These are phyloP conservation scores for Arachnopeziza araneosa DNA, from an alignment of 2,329 filamentous ascomycete species.

Conservation along the genomic window DNA sequence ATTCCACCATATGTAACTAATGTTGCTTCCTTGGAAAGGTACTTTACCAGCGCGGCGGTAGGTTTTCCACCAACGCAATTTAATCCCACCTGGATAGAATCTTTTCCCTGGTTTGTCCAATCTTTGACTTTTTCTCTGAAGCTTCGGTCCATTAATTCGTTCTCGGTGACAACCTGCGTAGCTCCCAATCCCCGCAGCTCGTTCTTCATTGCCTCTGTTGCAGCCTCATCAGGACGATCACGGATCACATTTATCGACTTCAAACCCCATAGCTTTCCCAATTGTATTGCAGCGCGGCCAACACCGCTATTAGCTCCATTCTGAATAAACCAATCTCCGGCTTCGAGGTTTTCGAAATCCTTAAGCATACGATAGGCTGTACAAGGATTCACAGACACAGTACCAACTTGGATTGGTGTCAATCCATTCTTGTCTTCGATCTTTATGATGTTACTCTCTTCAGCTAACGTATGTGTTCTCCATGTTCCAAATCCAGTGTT, in stretches of 20 bases:
- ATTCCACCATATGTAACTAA: slow-evolving; percentile 96
- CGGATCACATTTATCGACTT: slow-evolving; percentile 87
- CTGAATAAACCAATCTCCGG: slow-evolving; percentile 93
- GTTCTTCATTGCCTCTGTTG: slow-evolving; percentile 57
- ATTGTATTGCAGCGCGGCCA: slow-evolving; percentile 83
- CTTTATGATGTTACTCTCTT: slow-evolving; percentile 56
- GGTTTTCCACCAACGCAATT: slow-evolving; percentile 94
- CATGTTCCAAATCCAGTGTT: slow-evolving; percentile 83
- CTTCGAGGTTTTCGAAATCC: slow-evolving; percentile 61
- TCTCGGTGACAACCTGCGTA: slow-evolving; percentile 44
- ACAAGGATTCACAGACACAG: slow-evolving; percentile 86
- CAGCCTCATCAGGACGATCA: slow-evolving; percentile 57
- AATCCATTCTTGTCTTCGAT: slow-evolving; percentile 67
- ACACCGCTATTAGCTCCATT: slow-evolving; percentile 96
- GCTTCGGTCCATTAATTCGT: slow-evolving; percentile 39
- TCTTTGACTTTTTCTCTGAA: slow-evolving; percentile 49
- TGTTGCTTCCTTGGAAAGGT: slow-evolving; percentile 61
- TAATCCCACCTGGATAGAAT: slow-evolving; percentile 69
- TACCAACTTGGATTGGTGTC: slow-evolving; percentile 73
- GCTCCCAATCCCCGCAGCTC: slow-evolving; percentile 55
- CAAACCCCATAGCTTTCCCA: slow-evolving; percentile 79
- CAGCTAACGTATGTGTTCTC: slow-evolving; percentile 79
- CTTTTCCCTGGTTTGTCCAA: slow-evolving; percentile 62
- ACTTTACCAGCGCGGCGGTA: slow-evolving; percentile 71
- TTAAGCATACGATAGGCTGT: slow-evolving; percentile 91